Evolutionary conservation across 179 eudicot genomes (phyloP).

Genomic region (Vitellaria paradoxa): DNA sequence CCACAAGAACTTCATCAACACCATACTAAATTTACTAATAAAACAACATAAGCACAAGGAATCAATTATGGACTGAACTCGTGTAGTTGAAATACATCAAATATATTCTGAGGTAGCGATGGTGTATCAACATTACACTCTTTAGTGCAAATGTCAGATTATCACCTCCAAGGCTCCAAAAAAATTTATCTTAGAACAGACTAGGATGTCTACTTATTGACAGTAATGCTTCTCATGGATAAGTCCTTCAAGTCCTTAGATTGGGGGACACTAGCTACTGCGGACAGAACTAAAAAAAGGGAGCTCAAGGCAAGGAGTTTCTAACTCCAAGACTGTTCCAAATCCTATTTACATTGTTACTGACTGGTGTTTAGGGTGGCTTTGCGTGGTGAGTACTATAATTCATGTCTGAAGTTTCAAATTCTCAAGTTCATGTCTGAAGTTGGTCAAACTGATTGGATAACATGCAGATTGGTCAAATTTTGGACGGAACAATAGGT

Average conservation of each 20-base stretch:
- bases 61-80: not conserved
- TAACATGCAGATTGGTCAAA: not conserved
- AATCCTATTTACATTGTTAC: too few relatives aligned
- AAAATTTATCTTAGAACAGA: too few relatives aligned
- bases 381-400: too few relatives aligned
- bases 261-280: too few relatives aligned
- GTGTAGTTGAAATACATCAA: not conserved
- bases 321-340: too few relatives aligned
- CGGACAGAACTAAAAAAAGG: too few relatives aligned
- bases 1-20: not conserved
- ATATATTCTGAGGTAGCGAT: not conserved
- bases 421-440: not conserved
- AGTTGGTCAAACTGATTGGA: conserved; percentile 1
- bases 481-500: not conserved
- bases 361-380: too few relatives aligned
- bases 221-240: too few relatives aligned
- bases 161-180: not conserved
- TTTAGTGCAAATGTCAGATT: not conserved
- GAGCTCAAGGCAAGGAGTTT: too few relatives aligned
- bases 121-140: not conserved
- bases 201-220: too few relatives aligned
- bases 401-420: too few relatives aligned
- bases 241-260: too few relatives aligned
- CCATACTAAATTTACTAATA: not conserved
- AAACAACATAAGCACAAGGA: not conserved